A percentile compares a stretch with the other conserved stretches of the same genome.
Evolutionary conservation across 345 rosid species (phyloP).

Genomic region (Abelmoschus esculentus): DNA sequence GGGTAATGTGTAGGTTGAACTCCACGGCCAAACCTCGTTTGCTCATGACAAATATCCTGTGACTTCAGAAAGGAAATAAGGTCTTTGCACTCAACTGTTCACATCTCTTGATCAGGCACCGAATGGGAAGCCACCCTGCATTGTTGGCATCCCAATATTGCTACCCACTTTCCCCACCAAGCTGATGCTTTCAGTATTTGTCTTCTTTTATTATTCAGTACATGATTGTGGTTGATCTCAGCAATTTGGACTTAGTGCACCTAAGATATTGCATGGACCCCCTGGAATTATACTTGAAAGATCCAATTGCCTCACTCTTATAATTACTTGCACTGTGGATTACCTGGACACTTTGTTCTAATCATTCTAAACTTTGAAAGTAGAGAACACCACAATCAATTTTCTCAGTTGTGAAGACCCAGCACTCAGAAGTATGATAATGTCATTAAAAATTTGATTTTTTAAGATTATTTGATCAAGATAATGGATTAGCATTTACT

Average conservation of each 20-base stretch:
- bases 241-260: background rate
- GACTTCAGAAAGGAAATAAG: background rate
- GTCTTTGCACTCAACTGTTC: background rate
- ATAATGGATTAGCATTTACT: too few species aligned
- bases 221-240: conserved; percentile 8
- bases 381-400: background rate
- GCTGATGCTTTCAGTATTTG: background rate
- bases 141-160: background rate
- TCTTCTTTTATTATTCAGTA: background rate
- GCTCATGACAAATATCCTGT: background rate
- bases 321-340: background rate
- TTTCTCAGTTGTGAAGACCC: background rate
- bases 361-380: background rate
- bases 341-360: background rate
- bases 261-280: conserved; percentile 2
- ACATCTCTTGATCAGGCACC: background rate
- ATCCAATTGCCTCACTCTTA: background rate
- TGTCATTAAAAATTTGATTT: too few species aligned
- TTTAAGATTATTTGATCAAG: too few species aligned
- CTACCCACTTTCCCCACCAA: conserved; percentile 11
- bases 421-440: background rate
- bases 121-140: background rate
- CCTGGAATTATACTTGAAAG: background rate
- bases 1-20: background rate
- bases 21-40: background rate